These are phyloP conservation scores for Emergomyces orientalis DNA, from an alignment of 2,329 filamentous ascomycete genomes.

Conservation along the genomic window DNA sequence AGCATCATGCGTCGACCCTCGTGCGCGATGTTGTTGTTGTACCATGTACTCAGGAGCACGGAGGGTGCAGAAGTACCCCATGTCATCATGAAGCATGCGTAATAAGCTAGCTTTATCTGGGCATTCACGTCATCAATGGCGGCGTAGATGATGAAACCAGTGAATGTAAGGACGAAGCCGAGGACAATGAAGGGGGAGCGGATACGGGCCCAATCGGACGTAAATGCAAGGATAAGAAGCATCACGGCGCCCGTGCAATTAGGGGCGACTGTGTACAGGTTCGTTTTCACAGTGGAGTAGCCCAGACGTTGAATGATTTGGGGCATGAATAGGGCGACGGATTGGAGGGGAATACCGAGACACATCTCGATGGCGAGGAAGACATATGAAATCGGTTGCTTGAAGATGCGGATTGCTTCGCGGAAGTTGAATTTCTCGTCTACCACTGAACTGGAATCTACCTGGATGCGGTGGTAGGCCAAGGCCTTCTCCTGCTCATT, in stretches of 20 bases:
- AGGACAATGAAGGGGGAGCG: slow-evolving; percentile 66
- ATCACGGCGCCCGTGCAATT: slow-evolving; percentile 66
- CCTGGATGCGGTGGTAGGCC: slow-evolving; percentile 63
- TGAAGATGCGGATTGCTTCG: slow-evolving; percentile 46
- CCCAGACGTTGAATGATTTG: slow-evolving; percentile 48
- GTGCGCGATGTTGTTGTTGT: slow-evolving; percentile 75
- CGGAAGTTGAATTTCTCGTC: slow-evolving; percentile 47
- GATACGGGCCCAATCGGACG: slow-evolving; percentile 56
- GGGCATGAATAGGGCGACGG: slow-evolving; percentile 49
- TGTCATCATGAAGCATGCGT: slow-evolving; percentile 72
- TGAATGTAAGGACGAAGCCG: slow-evolving; percentile 64
- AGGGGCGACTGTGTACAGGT: slow-evolving; percentile 73
- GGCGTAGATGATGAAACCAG: slow-evolving; percentile 70
- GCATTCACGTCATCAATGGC: slow-evolving; percentile 54
- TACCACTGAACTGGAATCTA: slow-evolving; percentile 60
- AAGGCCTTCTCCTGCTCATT: slow-evolving; percentile 56
- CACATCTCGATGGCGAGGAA: slow-evolving; percentile 51
- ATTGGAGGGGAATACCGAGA: slow-evolving; percentile 50
- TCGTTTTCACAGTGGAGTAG: slow-evolving; percentile 55
- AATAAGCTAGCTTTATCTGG: slow-evolving; percentile 57
- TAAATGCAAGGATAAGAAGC: slow-evolving; percentile 62
- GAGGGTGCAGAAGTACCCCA: slow-evolving; percentile 69
- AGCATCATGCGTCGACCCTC: slow-evolving; percentile 62
- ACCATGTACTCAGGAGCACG: slow-evolving; percentile 60
- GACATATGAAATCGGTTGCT: slow-evolving; percentile 44